These are phyloP conservation scores for Glaciozyma martinii DNA, from an alignment of 768 basidiomycete genomes.

Conservation along the genomic window DNA sequence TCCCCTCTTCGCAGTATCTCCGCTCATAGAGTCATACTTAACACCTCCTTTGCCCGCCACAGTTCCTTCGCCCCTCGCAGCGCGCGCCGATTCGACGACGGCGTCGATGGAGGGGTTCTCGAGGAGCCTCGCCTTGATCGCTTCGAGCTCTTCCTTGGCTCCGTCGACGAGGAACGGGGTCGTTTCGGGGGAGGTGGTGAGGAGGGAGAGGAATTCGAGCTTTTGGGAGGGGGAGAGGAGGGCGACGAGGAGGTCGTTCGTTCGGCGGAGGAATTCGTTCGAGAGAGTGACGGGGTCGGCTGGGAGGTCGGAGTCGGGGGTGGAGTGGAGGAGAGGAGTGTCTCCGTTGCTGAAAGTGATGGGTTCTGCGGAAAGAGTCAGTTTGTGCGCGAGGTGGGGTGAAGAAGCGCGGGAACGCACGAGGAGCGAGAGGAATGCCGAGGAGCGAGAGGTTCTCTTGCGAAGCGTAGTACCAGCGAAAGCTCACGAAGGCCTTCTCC, in stretches of 20 bases:
- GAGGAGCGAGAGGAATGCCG: slow-evolving; percentile 4
- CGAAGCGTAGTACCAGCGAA: background rate
- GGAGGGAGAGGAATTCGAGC: background rate
- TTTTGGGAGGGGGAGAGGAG: slow-evolving; percentile 6
- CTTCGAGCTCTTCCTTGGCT: background rate
- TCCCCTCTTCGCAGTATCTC: background rate
- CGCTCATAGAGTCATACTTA: background rate
- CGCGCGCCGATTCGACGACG: background rate
- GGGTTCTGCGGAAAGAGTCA: too few relatives aligned
- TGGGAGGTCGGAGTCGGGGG: background rate
- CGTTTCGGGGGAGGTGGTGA: background rate
- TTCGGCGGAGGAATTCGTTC: background rate
- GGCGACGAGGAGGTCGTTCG: background rate
- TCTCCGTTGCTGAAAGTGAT: background rate
- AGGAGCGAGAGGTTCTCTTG: background rate
- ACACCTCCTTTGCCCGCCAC: background rate
- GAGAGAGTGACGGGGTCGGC: background rate
- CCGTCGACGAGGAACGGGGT: background rate
- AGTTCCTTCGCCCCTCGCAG: background rate
- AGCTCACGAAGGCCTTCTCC: background rate
- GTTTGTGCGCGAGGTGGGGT: background rate
- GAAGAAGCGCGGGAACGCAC: background rate
- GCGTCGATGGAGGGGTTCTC: background rate
- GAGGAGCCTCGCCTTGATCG: background rate
- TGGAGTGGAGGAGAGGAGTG: background rate